Evolutionary conservation across 257 asterid species (phyloP).

Genomic region (Hygrophila difformis): DNA sequence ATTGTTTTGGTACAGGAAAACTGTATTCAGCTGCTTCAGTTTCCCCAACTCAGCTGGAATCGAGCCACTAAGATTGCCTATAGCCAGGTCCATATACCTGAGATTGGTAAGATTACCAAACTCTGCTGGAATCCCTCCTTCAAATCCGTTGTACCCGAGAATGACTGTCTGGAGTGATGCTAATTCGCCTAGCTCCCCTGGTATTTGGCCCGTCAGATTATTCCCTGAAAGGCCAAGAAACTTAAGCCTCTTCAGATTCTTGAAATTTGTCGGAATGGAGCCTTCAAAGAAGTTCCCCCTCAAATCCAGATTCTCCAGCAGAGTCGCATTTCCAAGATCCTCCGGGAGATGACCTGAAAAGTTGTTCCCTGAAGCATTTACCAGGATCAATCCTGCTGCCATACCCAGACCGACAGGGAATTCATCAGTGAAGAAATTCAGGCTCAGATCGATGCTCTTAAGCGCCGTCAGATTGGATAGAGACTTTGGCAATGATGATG

Average conservation of each 20-base stretch:
- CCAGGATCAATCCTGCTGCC: slow-evolving; percentile 22
- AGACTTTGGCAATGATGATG: slow-evolving; percentile 31
- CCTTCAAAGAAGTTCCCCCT: slow-evolving; percentile 70
- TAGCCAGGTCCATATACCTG: slow-evolving; percentile 60
- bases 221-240: slow-evolving; percentile 73
- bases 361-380: slow-evolving; percentile 75
- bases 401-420: slow-evolving; percentile 56
- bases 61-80: slow-evolving; percentile 45
- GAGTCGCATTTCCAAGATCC: slow-evolving; percentile 39
- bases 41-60: slow-evolving; percentile 54
- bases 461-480: slow-evolving; percentile 37
- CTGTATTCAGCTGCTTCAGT: slow-evolving; percentile 42
- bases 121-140: slow-evolving; percentile 56
- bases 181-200: slow-evolving; percentile 45
- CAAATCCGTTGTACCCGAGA: slow-evolving; percentile 56
- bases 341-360: slow-evolving; percentile 54
- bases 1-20: slow-evolving; percentile 49
- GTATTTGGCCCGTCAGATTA: slow-evolving; percentile 56
- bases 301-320: slow-evolving; percentile 47
- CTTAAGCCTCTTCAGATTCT: slow-evolving; percentile 38
- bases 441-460: slow-evolving; percentile 46
- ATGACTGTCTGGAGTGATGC: slow-evolving; percentile 44
- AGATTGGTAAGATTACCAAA: slow-evolving; percentile 52
- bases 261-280: slow-evolving; percentile 47
- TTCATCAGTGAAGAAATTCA: slow-evolving; percentile 45